phyloP scores from a whole-genome alignment of 2,329 filamentous ascomycete species.

The Colletotrichum sp. region DNA sequence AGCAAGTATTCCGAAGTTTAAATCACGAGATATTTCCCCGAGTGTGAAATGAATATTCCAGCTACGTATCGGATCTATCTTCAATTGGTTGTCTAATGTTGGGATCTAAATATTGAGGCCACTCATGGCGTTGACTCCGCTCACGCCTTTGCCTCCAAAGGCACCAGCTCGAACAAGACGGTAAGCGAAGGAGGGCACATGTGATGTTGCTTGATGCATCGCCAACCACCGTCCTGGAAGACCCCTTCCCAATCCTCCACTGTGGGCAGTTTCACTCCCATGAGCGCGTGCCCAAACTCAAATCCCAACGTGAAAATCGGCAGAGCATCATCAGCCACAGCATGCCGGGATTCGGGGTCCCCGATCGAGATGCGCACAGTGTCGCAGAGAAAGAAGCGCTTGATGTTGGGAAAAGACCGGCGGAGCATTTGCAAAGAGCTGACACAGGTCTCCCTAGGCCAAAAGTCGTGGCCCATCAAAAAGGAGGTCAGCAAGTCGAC shows the following conservation, averaged over 20 bases:
- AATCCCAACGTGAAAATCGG: conserved; percentile 21
- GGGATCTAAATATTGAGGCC: not conserved
- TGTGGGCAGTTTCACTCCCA: conserved; percentile 20
- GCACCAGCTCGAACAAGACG: not conserved
- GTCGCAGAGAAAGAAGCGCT: not conserved
- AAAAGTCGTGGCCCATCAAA: conserved; percentile 25
- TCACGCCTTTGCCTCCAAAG: not conserved
- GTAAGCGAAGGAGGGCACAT: not conserved
- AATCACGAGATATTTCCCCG: not conserved
- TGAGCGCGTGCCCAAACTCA: conserved; percentile 19
- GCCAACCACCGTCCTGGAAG: not conserved
- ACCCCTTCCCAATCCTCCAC: conserved; percentile 22
- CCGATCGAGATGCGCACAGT: not conserved
- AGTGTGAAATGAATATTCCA: not conserved
- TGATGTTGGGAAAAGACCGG: not conserved
- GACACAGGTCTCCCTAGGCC: conserved; percentile 21
- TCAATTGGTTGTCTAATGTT: not conserved
- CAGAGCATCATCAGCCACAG: not conserved
- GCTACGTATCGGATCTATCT: not conserved
- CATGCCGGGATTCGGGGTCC: not conserved
- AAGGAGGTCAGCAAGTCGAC: conserved; percentile 22
- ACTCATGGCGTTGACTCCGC: not conserved
- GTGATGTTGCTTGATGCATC: not conserved
- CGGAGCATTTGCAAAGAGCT: not conserved
- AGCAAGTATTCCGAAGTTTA: not conserved